Conservation (phyloP, 495 filamentous ascomycete genomes). For the Clavariopsis aquatica region DNA sequence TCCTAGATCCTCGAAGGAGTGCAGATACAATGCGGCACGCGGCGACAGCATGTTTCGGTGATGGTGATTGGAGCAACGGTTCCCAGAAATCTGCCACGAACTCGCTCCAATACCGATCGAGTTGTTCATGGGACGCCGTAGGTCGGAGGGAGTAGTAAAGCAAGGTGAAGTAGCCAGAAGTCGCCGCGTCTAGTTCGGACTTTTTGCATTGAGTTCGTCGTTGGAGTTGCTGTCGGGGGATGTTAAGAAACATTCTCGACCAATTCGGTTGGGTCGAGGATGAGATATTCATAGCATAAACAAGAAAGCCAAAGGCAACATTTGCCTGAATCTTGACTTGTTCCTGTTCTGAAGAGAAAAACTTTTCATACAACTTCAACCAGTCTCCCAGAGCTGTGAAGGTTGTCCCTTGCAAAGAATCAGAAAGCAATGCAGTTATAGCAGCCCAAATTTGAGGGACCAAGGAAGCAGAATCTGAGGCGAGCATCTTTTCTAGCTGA, state of each 20-base stretch:
- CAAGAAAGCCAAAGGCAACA: conserved; percentile 78
- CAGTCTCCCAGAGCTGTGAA: conserved; percentile 75
- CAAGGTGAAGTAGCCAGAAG: conserved; percentile 73
- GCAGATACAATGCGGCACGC: conserved; percentile 66
- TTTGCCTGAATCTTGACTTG: conserved; percentile 72
- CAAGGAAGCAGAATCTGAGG: conserved; percentile 61
- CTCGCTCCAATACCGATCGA: conserved; percentile 78
- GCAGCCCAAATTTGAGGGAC: conserved; percentile 92
- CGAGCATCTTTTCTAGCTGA: conserved; percentile 67
- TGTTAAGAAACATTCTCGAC: conserved; percentile 66
- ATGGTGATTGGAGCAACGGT: conserved; percentile 44
- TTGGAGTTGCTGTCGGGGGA: conserved; percentile 69
- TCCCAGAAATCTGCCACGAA: conserved; percentile 63
- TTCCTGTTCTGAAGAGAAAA: conserved; percentile 76
- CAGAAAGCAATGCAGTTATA: conserved; percentile 72
- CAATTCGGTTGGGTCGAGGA: conserved; percentile 60
- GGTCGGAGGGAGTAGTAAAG: conserved; percentile 87
- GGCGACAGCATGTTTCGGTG: conserved; percentile 21
- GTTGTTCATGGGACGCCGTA: conserved; percentile 56
- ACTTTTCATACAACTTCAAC: conserved; percentile 74
- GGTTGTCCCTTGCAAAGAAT: conserved; percentile 59
- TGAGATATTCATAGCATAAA: conserved; percentile 67
- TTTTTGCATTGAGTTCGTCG: conserved; percentile 62
- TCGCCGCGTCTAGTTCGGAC: conserved; percentile 58
- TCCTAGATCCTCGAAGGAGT: conserved; percentile 66